These are phyloP conservation scores for Boechera retrofracta DNA, from an alignment of 345 rosid genomes.

Conservation along the genomic window DNA sequence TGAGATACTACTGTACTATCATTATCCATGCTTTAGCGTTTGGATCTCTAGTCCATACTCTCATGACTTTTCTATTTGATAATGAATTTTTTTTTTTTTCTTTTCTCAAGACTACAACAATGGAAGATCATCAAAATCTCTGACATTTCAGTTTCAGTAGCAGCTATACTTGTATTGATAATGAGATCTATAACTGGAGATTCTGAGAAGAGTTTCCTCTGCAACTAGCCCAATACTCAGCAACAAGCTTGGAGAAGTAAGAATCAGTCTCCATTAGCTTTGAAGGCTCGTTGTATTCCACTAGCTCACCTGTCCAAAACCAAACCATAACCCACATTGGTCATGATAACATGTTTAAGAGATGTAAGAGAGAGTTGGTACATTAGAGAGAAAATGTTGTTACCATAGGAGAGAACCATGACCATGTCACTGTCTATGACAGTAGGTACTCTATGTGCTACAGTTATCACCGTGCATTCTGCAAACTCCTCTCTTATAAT, in stretches of 20 bases:
- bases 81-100: not conserved
- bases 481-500: constrained; percentile 69
- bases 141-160: not conserved
- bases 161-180: not conserved
- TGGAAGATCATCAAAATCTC: not conserved
- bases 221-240: constrained; percentile 82
- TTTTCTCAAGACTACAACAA: not conserved
- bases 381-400: not conserved
- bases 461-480: constrained; percentile 70
- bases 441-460: constrained; percentile 78
- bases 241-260: constrained; percentile 74
- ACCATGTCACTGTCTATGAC: constrained; percentile 82
- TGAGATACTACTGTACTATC: not conserved
- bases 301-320: constrained; percentile 53
- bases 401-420: constrained; percentile 83
- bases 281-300: constrained; percentile 72
- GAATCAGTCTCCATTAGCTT: constrained; percentile 72
- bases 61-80: no score
- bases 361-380: not conserved
- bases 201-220: constrained; percentile 46
- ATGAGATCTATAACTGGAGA: not conserved
- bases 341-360: not conserved
- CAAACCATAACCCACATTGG: not conserved
- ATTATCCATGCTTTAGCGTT: constrained; percentile 2
- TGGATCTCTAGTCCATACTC: no score